Evolutionary conservation across 352 stramenopile genomes (phyloP).

Genomic region (Phytophthora pistaciae): DNA sequence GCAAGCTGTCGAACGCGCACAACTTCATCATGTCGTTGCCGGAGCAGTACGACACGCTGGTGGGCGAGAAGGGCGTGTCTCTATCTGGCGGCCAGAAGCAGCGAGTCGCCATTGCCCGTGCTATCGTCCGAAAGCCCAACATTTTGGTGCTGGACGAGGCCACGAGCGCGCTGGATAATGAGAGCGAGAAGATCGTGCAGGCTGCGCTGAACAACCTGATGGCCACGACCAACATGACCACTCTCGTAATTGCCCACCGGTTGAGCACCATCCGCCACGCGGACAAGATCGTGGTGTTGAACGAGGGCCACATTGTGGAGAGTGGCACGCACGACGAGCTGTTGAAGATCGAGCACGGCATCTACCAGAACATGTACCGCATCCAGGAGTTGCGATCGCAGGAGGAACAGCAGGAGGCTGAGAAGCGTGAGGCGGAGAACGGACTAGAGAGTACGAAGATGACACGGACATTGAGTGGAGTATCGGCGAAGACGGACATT

Average conservation of each 20-base stretch:
- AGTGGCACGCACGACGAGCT: constrained; percentile 45
- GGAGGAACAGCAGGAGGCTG: constrained; percentile 2
- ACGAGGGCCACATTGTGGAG: constrained; percentile 43
- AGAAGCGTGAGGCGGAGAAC: not conserved
- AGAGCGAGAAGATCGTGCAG: constrained; percentile 51
- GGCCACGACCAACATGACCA: constrained; percentile 59
- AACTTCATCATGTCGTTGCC: constrained; percentile 92
- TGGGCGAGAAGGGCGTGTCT: constrained; percentile 62
- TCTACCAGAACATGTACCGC: constrained; percentile 86
- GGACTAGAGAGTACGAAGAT: not conserved
- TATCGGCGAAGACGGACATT: constrained; percentile 19
- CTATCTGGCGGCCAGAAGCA: constrained; percentile 67
- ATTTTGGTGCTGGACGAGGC: constrained; percentile 28
- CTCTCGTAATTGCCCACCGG: constrained; percentile 60
- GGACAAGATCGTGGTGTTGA: constrained; percentile 19
- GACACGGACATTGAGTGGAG: constrained; percentile 11
- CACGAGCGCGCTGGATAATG: constrained; percentile 26
- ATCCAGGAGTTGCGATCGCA: constrained; percentile 46
- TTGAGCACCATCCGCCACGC: constrained; percentile 55
- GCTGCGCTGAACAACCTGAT: constrained; percentile 42
- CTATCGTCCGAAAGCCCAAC: constrained; percentile 25
- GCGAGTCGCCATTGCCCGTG: constrained; percentile 37
- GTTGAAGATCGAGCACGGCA: constrained; percentile 60
- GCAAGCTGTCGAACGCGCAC: constrained; percentile 87
- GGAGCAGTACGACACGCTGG: constrained; percentile 89